Evolutionary conservation across 2,329 filamentous ascomycete genomes (phyloP).

Genomic region (Sarocladium brachiariae): DNA sequence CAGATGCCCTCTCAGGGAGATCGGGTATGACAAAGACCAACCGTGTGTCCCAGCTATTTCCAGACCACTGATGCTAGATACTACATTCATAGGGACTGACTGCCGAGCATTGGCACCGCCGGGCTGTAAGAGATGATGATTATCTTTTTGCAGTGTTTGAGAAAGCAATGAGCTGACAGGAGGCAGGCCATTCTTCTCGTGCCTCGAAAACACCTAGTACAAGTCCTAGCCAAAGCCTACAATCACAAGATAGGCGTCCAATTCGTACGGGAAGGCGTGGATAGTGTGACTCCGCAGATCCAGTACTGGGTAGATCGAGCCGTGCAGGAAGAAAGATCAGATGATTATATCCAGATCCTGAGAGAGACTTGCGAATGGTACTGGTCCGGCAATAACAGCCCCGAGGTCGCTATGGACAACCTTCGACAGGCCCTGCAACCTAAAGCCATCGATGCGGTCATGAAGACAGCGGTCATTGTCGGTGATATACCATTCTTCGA

Average conservation of each 20-base stretch:
- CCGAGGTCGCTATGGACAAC: too few species aligned
- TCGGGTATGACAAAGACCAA: not conserved
- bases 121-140: not conserved
- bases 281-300: not conserved
- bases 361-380: not conserved
- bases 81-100: not conserved
- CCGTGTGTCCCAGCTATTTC: too few species aligned
- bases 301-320: not conserved
- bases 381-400: not conserved
- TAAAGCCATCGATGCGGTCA: not conserved
- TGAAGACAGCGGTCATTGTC: not conserved
- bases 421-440: not conserved
- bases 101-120: not conserved
- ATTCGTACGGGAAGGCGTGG: not conserved
- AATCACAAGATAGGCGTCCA: not conserved
- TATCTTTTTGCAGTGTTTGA: too few species aligned
- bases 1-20: not conserved
- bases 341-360: not conserved
- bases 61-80: too few species aligned
- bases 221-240: not conserved
- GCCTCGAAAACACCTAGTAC: not conserved
- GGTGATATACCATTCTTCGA: not conserved
- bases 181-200: not conserved
- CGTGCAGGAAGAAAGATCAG: not conserved
- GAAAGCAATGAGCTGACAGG: too few species aligned